Percentiles rank a stretch among this genome's conserved stretches.
Evolutionary conservation across 495 filamentous ascomycete species (phyloP).

Genomic region (Tetracladium setigerum): DNA sequence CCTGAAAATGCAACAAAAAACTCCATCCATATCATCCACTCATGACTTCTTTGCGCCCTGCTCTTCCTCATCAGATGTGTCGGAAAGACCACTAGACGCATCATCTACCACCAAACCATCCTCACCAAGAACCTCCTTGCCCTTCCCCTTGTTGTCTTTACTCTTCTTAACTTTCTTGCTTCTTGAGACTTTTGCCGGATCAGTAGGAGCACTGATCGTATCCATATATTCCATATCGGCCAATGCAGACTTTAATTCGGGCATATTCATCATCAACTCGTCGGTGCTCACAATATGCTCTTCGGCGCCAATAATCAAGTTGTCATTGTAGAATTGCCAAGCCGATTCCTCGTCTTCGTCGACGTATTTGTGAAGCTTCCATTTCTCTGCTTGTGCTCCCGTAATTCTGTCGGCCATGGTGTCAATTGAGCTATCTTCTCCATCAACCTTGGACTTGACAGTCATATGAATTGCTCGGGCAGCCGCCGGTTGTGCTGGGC

Average conservation of each 20-base stretch:
- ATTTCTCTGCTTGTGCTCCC: constrained; percentile 57
- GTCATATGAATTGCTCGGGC: constrained; percentile 60
- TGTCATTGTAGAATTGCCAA: constrained; percentile 48
- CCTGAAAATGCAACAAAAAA: constrained; percentile 6
- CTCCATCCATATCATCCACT: not conserved
- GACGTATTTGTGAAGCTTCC: constrained; percentile 55
- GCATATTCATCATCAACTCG: constrained; percentile 20
- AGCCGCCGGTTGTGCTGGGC: constrained; percentile 38
- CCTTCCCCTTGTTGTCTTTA: constrained; percentile 25
- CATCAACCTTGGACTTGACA: constrained; percentile 54
- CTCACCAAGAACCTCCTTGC: constrained; percentile 4
- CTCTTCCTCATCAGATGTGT: constrained; percentile 6
- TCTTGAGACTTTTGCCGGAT: constrained; percentile 20
- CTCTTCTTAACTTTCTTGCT: constrained; percentile 37
- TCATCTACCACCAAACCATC: constrained; percentile 2
- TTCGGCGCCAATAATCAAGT: constrained; percentile 42
- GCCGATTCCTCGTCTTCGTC: constrained; percentile 62
- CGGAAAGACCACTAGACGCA: constrained; percentile 2
- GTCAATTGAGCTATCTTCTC: constrained; percentile 37
- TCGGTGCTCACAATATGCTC: not conserved
- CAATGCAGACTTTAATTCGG: constrained; percentile 45
- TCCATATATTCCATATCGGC: constrained; percentile 54
- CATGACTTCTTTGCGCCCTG: constrained; percentile 2
- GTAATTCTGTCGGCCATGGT: constrained; percentile 46
- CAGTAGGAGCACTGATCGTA: constrained; percentile 50